Conservation (phyloP, 1,284 basidiomycete genomes). For the Hemileia vastatrix region DNA sequence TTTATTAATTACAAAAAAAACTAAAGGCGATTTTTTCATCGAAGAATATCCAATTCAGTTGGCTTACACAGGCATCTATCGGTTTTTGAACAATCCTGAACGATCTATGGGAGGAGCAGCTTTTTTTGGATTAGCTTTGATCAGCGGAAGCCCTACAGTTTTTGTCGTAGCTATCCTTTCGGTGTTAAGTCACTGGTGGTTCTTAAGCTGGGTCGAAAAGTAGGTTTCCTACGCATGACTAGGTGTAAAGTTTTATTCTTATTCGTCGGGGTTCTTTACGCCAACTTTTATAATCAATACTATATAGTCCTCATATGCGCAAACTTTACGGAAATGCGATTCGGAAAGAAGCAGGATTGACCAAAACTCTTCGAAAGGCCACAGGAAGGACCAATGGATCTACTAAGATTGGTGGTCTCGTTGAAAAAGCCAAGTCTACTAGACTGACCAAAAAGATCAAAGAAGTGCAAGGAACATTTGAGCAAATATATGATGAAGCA, state of each 20-base stretch:
- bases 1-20: background rate
- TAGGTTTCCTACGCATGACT: background rate
- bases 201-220: conserved; percentile 41
- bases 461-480: conserved; percentile 84
- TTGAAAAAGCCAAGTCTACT: conserved; percentile 26
- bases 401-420: conserved; percentile 50
- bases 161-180: conserved; percentile 72
- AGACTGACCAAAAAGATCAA: conserved; percentile 65
- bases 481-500: conserved; percentile 88
- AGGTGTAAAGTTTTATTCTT: too few relatives aligned
- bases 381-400: conserved; percentile 47
- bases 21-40: conserved; percentile 74
- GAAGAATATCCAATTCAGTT: conserved; percentile 75
- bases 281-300: background rate
- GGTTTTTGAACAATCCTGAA: conserved; percentile 89
- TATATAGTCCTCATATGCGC: conserved; percentile 94
- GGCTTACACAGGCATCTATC: conserved; percentile 80
- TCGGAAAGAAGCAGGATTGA: conserved; percentile 87
- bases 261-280: conserved; percentile 37
- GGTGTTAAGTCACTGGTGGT: conserved; percentile 53
- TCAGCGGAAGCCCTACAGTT: conserved; percentile 79
- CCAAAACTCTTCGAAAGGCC: conserved; percentile 87
- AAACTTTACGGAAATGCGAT: conserved; percentile 86
- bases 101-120: conserved; percentile 78
- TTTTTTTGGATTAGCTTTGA: conserved; percentile 83